Conservation (phyloP, 2,329 filamentous ascomycete species). For the Dothistroma septosporum region DNA sequence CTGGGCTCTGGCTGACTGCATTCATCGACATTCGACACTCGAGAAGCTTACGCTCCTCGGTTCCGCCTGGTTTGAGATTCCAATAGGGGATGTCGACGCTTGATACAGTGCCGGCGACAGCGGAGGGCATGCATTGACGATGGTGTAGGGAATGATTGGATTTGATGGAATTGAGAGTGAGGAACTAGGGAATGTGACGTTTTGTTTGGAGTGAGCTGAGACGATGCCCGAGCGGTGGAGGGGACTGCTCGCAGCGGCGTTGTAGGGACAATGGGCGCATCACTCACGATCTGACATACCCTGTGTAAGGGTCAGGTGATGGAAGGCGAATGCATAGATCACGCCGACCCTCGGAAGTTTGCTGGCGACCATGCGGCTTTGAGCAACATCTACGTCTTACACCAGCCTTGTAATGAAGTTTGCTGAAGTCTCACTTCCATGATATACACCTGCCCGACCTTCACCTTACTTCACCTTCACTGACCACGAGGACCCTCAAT, state of each 20-base stretch:
- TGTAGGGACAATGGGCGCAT: too few species aligned
- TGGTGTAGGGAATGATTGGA: not conserved
- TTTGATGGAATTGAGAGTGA: not conserved
- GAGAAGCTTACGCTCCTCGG: not conserved
- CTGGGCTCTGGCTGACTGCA: not conserved
- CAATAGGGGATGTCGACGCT: not conserved
- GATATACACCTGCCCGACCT: not conserved
- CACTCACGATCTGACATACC: too few species aligned
- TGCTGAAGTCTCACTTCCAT: not conserved
- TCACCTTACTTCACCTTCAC: not conserved
- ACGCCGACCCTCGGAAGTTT: not conserved
- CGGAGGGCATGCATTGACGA: not conserved
- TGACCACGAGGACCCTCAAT: not conserved
- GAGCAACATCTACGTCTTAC: not conserved
- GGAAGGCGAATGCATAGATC: not conserved
- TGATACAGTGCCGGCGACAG: not conserved
- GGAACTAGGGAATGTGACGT: not conserved
- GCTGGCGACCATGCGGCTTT: not conserved
- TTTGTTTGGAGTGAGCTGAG: not conserved
- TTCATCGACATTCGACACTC: not conserved
- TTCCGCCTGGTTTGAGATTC: not conserved
- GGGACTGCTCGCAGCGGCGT: too few species aligned
- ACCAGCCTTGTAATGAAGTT: not conserved
- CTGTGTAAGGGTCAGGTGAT: not conserved
- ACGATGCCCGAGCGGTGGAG: too few species aligned